These are phyloP conservation scores for Cryptosporidium sp. DNA, from an alignment of 169 alveolate species.

Conservation along the genomic window DNA sequence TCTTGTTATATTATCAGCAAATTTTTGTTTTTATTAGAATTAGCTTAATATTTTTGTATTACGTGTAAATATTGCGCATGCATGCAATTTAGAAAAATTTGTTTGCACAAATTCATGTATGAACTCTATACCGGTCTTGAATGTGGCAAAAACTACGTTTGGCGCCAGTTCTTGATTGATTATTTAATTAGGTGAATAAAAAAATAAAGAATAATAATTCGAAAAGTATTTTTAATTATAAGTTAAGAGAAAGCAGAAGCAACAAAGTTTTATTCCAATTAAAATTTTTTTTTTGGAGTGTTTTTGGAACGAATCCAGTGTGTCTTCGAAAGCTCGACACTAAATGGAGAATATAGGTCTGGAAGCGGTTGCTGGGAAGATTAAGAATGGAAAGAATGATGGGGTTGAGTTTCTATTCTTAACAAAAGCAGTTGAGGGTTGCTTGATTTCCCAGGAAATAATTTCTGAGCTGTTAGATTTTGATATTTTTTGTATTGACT, in stretches of 20 bases:
- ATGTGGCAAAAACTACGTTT: not conserved
- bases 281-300: not conserved
- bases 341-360: not conserved
- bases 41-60: not conserved
- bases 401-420: slow-evolving; percentile 18
- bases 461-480: slow-evolving; percentile 13
- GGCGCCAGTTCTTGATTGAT: slow-evolving; percentile 6
- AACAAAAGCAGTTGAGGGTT: slow-evolving; percentile 11
- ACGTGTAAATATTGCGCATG: not conserved
- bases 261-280: not conserved
- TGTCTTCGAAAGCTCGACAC: not conserved
- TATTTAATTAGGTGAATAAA: not conserved
- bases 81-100: not conserved
- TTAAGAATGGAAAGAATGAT: not conserved
- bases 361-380: not conserved
- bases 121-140: slow-evolving; percentile 7
- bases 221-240: not conserved
- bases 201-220: not conserved
- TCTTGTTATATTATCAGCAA: too few relatives aligned
- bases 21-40: not conserved
- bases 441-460: slow-evolving; percentile 9
- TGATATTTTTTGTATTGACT: slow-evolving; percentile 25
- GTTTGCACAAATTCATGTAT: not conserved
- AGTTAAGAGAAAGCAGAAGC: not conserved
- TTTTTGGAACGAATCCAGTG: not conserved